Percentiles rank a stretch among this genome's conserved stretches.
Evolutionary conservation across 2,329 filamentous ascomycete species (phyloP).

Genomic region (Chaetomium strumarium): DNA sequence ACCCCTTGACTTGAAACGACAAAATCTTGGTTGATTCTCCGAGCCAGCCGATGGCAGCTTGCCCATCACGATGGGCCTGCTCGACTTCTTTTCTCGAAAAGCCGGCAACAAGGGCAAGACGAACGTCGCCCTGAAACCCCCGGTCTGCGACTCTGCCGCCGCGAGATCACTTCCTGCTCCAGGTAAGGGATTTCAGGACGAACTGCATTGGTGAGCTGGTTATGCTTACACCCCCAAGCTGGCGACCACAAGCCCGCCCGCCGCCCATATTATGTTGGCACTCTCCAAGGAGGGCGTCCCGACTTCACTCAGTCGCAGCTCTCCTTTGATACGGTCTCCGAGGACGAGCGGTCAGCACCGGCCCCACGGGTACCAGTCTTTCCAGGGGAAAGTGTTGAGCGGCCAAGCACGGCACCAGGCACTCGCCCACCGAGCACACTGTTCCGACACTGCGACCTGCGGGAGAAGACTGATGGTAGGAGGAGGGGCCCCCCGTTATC

Average conservation of each 20-base stretch:
- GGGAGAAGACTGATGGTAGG: constrained; percentile 15
- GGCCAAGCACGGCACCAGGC: constrained; percentile 35
- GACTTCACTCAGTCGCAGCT: constrained; percentile 26
- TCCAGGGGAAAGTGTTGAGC: constrained; percentile 27
- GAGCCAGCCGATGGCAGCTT: background rate
- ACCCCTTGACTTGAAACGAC: background rate
- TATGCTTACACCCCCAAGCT: constrained; percentile 26
- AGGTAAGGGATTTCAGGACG: constrained; percentile 19
- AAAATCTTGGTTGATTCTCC: background rate
- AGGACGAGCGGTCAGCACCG: constrained; percentile 23
- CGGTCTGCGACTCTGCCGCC: constrained; percentile 21
- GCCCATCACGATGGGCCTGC: constrained; percentile 28
- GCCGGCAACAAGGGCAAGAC: constrained; percentile 19
- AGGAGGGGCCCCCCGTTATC: constrained; percentile 22
- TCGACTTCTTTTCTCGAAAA: constrained; percentile 29
- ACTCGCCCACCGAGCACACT: constrained; percentile 19
- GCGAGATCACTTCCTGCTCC: constrained; percentile 20
- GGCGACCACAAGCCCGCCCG: constrained; percentile 38
- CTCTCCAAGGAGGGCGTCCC: constrained; percentile 32
- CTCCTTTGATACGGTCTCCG: constrained; percentile 10
- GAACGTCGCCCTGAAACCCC: constrained; percentile 16
- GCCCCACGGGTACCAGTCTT: constrained; percentile 30
- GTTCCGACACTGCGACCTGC: constrained; percentile 8
- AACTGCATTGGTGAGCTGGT: background rate
- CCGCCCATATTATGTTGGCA: constrained; percentile 33